Evolutionary conservation across 2,329 filamentous ascomycete species (phyloP).

Genomic region (Lecanicillium sp.): DNA sequence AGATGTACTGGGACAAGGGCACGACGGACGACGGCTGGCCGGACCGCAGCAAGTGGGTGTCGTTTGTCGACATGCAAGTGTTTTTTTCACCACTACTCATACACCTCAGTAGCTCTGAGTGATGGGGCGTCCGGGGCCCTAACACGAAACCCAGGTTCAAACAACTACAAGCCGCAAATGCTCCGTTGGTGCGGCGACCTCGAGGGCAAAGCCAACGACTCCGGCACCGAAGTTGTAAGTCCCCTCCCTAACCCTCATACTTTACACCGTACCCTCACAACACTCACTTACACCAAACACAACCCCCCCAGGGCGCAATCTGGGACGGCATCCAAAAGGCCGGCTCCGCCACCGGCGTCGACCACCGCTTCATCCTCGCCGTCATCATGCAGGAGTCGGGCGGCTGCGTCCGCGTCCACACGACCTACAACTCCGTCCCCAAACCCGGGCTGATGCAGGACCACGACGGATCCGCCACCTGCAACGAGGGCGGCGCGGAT

Average conservation of each 20-base stretch:
- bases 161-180: slow-evolving; percentile 23
- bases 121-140: no score
- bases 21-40: slow-evolving; percentile 26
- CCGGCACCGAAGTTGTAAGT: slow-evolving; percentile 18
- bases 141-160: slow-evolving; percentile 17
- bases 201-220: slow-evolving; percentile 18
- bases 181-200: slow-evolving; percentile 16
- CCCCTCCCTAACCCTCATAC: neutral
- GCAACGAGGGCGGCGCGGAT: slow-evolving; percentile 24
- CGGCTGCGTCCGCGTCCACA: slow-evolving; percentile 37
- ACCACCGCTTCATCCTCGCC: slow-evolving; percentile 37
- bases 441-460: slow-evolving; percentile 39
- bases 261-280: no score
- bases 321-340: slow-evolving; percentile 28
- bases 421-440: slow-evolving; percentile 33
- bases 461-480: slow-evolving; percentile 30
- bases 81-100: no score
- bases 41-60: slow-evolving; percentile 23
- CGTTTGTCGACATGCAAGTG: slow-evolving; percentile 23
- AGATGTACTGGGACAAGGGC: slow-evolving; percentile 25
- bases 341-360: slow-evolving; percentile 24
- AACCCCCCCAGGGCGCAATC: slow-evolving; percentile 18
- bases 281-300: neutral
- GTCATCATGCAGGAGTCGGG: slow-evolving; percentile 39
- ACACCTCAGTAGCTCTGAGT: no score